Conservation (phyloP, 257 asterid species). For the Capsicum pubescens region DNA sequence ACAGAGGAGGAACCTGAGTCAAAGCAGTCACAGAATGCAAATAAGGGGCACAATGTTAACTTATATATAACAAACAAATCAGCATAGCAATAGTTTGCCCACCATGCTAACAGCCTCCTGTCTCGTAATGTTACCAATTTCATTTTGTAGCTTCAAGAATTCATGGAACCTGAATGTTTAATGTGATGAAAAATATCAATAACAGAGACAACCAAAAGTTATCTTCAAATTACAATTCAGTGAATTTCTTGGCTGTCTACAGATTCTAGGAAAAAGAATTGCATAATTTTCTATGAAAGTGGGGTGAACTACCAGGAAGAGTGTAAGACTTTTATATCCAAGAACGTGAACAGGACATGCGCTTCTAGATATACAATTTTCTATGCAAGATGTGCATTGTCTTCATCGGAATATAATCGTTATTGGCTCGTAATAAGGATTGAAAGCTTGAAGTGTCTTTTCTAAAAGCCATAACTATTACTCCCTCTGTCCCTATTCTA, state of each 20-base stretch:
- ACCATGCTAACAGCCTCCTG: conserved; percentile 99
- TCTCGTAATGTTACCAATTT: conserved; percentile 94
- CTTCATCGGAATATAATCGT: conserved; percentile 1
- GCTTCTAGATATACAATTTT: conserved; percentile 3
- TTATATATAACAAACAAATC: conserved; percentile 28
- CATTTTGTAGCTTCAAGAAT: conserved; percentile 92
- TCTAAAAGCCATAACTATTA: background rate
- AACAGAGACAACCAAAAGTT: conserved; percentile 25
- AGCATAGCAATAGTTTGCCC: conserved; percentile 36
- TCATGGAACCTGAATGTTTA: conserved; percentile 81
- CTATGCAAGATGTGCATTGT: conserved; percentile 12
- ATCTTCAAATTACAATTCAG: background rate
- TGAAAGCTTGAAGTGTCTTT: background rate
- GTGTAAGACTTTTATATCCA: background rate
- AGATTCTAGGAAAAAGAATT: conserved; percentile 23
- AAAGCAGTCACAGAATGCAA: conserved; percentile 31
- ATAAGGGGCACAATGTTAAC: conserved; percentile 3
- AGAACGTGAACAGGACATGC: background rate
- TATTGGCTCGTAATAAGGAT: background rate
- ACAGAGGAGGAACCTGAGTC: conserved; percentile 97
- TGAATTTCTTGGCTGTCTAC: background rate
- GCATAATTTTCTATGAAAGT: background rate
- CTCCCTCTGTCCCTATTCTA: background rate
- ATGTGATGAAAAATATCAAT: conserved; percentile 26
- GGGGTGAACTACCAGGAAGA: conserved; percentile 4